Evolutionary conservation across 306 rosid species (phyloP).

Genomic region (Corylus heterophylla): DNA sequence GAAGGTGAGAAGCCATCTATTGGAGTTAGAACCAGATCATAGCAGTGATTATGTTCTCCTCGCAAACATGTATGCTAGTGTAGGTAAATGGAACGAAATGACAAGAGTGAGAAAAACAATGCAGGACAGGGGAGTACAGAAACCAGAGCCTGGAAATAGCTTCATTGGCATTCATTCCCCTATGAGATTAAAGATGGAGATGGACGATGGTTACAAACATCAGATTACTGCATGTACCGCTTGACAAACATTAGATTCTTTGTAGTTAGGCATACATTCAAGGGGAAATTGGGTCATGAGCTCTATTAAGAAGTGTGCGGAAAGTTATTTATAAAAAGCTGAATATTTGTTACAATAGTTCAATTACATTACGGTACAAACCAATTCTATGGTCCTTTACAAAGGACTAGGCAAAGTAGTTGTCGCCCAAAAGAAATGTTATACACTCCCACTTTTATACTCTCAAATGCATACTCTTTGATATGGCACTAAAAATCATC

Average conservation of each 20-base stretch:
- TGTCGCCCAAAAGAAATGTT: too few species aligned
- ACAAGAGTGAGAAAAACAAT: constrained; percentile 47
- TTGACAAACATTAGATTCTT: neutral
- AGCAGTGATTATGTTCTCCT: constrained; percentile 79
- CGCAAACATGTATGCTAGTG: constrained; percentile 68
- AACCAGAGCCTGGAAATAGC: constrained; percentile 65
- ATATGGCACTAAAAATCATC: too few species aligned
- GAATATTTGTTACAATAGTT: constrained; percentile 1
- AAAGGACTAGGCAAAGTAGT: neutral
- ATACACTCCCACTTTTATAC: too few species aligned
- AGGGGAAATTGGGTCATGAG: neutral
- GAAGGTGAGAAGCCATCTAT: constrained; percentile 57
- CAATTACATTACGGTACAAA: neutral
- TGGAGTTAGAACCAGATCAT: constrained; percentile 61
- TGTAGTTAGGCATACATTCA: neutral
- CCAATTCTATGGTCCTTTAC: constrained; percentile 12
- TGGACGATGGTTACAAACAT: neutral
- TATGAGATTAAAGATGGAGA: neutral
- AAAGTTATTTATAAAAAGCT: neutral
- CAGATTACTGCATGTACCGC: neutral
- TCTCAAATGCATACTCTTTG: too few species aligned
- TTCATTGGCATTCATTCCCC: constrained; percentile 31
- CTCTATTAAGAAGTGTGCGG: neutral
- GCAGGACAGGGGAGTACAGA: constrained; percentile 46
- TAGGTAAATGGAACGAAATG: constrained; percentile 61